Base-by-base conservation (phyloP, 148 eudicot genomes). In the Silene latifolia region DNA sequence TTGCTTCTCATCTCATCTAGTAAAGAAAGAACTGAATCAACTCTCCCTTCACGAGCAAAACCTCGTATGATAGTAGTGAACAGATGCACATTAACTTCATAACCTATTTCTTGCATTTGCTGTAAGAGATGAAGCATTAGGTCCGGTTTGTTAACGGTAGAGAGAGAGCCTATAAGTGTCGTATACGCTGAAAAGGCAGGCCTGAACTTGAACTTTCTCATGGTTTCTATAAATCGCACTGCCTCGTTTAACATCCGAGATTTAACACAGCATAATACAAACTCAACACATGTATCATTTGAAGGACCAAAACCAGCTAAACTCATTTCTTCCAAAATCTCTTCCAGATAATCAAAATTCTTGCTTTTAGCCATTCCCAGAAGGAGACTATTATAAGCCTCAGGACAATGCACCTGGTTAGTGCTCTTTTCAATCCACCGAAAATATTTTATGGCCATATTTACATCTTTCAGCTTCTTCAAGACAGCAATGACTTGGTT, bases 181-280 rank as follows among this genome's bases (percentile, higher is more conserved):
- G 91, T 91, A 76, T 90, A 94, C 67, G 97, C 98, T 27, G 97
- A 94, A 86, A 87, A 94, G 20, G 97, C 93, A 61, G 98, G 98
- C 46, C 93, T 86, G 69, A 94, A 83, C 84, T 89, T 92, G 80
- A 90, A 92, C 77, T 89, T 90, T 72, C 96, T 84, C 97, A 92
- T 87, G 59, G 78, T 82, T 80, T 88, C 89, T 60, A 94, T 76
- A 78, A 90, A 84, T 66, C 81, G 80, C 53, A 77, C 86, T 21
- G 96, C 97, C 71, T 90, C 89, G 58, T 73, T 82, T 46, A 90
- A 74, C 76, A 80, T 85, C 64, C 79, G 87, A 35, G 79, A 84
- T 79, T 86, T 85, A 19, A 90, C 85, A 78, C 87, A 90, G 67
- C 84, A 82, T 23, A 51, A 76, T 77, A 94, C 91, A 80, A 92